Evolutionary conservation across 345 rosid species (phyloP), one percentile per base, ranked within the genome.

Genomic region (Eutrema japonicum): DNA sequence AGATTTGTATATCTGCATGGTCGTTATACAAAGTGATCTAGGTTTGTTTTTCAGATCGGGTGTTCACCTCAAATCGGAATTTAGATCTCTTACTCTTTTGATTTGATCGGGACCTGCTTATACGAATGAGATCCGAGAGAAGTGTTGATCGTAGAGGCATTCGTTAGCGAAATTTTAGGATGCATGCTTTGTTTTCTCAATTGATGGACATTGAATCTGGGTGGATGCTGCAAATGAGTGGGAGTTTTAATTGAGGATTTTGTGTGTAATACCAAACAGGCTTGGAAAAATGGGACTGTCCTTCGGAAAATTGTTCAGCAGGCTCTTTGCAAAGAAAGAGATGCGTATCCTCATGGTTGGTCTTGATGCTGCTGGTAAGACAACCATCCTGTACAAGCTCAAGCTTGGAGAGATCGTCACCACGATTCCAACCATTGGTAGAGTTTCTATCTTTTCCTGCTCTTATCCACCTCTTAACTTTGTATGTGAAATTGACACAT

Each of bases 331-430:
- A 22, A 85, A 78, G 78, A 78, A 56, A 56, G 82, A 78, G 74
- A 78, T 78, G 81, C 81, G 81, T 35, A 78, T 78, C 4, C 74
- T 78, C 0, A 78, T 78, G 81, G 81, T 78, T 6, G 81, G 81
- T 78, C 81, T 78, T 8, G 81, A 78, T 62, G 81, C 81, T 40
- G 81, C 81, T 60, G 81, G 81, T 78, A 87, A 87, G 85, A 87
- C 92, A n/a, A 88, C 92, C 64, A 88, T 88, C 10, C 42, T 88
- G 66, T 88, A 88, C 76, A 88, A 85, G 83, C 88, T 87, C 70
- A 85, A 88, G 76, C 84, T 88, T 6, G 92, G 92, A 3, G 90
- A 88, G 84, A 87, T 87, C 36, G 92, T 87, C 32, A 85, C 92
- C 8, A 88, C 89, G 4, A 88, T 88, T 59, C 92, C 49, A 89